phyloP scores from a whole-genome alignment of 192 early-diverging fungal species.

The Dissophora globulifera region DNA sequence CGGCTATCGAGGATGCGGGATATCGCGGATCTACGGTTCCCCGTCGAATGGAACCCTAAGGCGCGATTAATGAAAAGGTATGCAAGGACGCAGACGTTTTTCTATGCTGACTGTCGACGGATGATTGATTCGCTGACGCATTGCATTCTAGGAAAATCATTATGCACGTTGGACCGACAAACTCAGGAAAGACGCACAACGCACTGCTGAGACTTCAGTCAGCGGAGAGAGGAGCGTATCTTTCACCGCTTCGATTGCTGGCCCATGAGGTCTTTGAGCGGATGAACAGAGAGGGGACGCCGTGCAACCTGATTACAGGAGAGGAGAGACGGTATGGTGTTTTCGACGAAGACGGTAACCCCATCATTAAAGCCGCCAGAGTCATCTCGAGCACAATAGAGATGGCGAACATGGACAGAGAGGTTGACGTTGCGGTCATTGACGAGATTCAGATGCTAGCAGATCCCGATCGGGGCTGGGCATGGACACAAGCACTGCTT shows the following conservation, averaged over 20 bases:
- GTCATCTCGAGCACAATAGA: slow-evolving; percentile 88
- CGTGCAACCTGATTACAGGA: slow-evolving; percentile 90
- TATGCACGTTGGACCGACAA: slow-evolving; percentile 97
- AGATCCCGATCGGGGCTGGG: slow-evolving; percentile 90
- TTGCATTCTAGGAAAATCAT: slow-evolving; percentile 79
- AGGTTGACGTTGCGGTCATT: slow-evolving; percentile 86
- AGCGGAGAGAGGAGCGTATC: slow-evolving; percentile 78
- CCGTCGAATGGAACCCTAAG: slow-evolving; percentile 80
- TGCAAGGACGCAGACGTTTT: too few species aligned
- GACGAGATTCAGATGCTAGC: slow-evolving; percentile 99
- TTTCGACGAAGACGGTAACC: slow-evolving; percentile 53
- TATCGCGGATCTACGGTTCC: slow-evolving; percentile 80
- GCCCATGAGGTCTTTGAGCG: slow-evolving; percentile 93
- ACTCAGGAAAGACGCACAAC: slow-evolving; percentile 95
- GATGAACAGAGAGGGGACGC: slow-evolving; percentile 78
- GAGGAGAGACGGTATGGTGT: slow-evolving; percentile 76
- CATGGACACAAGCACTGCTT: slow-evolving; percentile 92
- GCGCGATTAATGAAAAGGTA: slow-evolving; percentile 82
- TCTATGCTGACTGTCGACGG: too few species aligned
- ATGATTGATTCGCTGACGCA: too few species aligned
- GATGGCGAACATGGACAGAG: slow-evolving; percentile 74
- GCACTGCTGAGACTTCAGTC: slow-evolving; percentile 80
- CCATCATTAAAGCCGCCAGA: slow-evolving; percentile 35
- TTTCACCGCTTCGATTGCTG: slow-evolving; percentile 90
- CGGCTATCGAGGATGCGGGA: slow-evolving; percentile 56